These are phyloP conservation scores for Chalciporus chontae DNA, from an alignment of 768 basidiomycete species.

Conservation along the genomic window DNA sequence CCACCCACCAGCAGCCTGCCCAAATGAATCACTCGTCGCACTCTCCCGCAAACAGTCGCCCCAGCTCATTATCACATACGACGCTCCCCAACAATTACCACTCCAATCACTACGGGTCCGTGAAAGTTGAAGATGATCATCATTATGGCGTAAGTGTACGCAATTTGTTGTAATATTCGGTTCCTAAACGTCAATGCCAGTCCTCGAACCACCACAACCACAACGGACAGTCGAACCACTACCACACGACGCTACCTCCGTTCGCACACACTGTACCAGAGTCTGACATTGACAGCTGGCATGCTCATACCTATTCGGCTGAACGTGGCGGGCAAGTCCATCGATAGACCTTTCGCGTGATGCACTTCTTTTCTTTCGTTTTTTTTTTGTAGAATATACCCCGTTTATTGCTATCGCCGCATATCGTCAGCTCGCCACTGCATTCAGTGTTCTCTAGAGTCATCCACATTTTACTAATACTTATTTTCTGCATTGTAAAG, in stretches of 20 bases:
- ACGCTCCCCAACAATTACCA: constrained; percentile 41
- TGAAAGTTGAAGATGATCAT: constrained; percentile 70
- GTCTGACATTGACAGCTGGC: constrained; percentile 57
- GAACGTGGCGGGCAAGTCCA: constrained; percentile 60
- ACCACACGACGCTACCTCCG: constrained; percentile 42
- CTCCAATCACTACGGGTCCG: constrained; percentile 46
- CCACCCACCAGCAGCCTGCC: constrained; percentile 54
- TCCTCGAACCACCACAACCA: constrained; percentile 34
- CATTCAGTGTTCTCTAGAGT: constrained; percentile 26
- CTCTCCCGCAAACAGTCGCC: constrained; percentile 48
- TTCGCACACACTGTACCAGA: constrained; percentile 42
- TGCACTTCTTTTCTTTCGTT: background rate
- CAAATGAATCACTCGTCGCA: constrained; percentile 60
- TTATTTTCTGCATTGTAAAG: constrained; percentile 33
- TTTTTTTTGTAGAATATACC: constrained; percentile 32
- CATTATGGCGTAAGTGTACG: constrained; percentile 45
- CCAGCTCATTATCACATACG: constrained; percentile 38
- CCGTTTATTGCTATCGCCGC: constrained; percentile 34
- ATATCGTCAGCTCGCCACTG: constrained; percentile 13
- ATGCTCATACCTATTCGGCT: constrained; percentile 51
- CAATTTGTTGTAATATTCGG: constrained; percentile 1
- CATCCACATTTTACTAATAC: constrained; percentile 32
- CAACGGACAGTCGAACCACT: constrained; percentile 36
- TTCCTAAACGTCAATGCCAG: constrained; percentile 3
- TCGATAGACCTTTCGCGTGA: constrained; percentile 37